phyloP scores from a whole-genome alignment of 106 monocot species.

The Narthecium ossifragum region DNA sequence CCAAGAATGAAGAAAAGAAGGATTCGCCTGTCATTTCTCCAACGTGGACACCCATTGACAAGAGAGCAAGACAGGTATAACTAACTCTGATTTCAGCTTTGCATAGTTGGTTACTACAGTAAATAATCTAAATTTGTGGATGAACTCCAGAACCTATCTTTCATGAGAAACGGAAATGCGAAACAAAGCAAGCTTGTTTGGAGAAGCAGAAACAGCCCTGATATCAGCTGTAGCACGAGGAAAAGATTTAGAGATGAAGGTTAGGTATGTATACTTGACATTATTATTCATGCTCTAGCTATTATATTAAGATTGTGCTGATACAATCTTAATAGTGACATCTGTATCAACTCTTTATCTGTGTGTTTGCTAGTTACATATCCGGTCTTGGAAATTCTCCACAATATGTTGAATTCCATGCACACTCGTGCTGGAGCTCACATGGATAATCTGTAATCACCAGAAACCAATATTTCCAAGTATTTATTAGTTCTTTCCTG shows the following conservation, averaged over 20 bases:
- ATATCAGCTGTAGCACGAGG: conserved; percentile 20
- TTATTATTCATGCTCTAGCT: too few species aligned
- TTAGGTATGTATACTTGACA: conserved; percentile 10
- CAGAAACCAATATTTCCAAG: too few species aligned
- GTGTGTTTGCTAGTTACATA: too few species aligned
- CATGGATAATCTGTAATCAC: too few species aligned
- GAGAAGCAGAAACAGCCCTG: conserved; percentile 59
- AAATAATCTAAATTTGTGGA: neutral
- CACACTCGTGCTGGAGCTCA: too few species aligned
- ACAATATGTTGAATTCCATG: too few species aligned
- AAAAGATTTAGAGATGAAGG: conserved; percentile 46
- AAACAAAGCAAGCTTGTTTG: conserved; percentile 91
- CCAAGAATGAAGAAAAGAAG: conserved; percentile 22
- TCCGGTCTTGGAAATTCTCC: too few species aligned
- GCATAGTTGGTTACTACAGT: conserved; percentile 1
- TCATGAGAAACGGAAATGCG: conserved; percentile 62
- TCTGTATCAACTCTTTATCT: too few species aligned
- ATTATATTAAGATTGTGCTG: too few species aligned
- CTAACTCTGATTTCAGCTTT: neutral
- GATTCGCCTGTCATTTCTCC: conserved; percentile 28
- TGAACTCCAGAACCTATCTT: conserved; percentile 74
- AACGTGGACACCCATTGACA: conserved; percentile 90
- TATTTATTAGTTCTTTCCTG: too few species aligned
- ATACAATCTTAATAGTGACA: too few species aligned
- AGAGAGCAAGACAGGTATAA: conserved; percentile 89